Base-by-base conservation (phyloP, 2,329 filamentous ascomycete species). In the Exophiala oligosperma region DNA sequence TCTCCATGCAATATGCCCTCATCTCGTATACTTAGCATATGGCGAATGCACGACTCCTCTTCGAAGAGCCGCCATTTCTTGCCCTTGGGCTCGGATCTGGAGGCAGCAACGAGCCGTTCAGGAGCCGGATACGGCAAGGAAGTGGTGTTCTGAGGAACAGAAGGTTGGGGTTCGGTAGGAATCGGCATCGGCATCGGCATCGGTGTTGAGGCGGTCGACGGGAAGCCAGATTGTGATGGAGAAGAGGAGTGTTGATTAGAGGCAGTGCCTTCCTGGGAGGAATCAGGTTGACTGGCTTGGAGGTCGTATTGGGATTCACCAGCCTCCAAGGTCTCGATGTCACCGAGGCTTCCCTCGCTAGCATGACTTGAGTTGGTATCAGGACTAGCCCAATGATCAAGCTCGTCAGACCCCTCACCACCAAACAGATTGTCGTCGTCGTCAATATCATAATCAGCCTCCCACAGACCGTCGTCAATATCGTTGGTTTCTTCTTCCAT, bases 31-130 rank as follows among this genome's bases (percentile, higher is more conserved):
- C 54, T 49, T 17, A 62, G 49, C 64, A 66, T 65, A 37, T 63
- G 62, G n/a, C 49, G 37, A 50, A 64, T 64, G 43, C 57, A 57
- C n/a, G 61, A 50, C 43, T 63, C 62, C 51, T 64, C 56, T 37
- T 66, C 64, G 38, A 53, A 63, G 43, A 61, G 37, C 2, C 52
- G 54, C 57, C 60, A 66, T 32, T 49, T 48, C 41, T 56, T 56
- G 32, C 51, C 48, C 9, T 38, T 28, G 8, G 40, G 53, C 21
- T 56, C 11, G 5, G 43, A 24, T 24, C 32, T 49, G 24, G 60
- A 63, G 21, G 52, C 58, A 14, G 32, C 38, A 41, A 63, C 49
- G 43, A 64, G 49, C 28, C 52, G 12, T 9, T 21, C 29, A 29
- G 64, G 60, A 5, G 64, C 62, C 7, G 64, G 62, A 28, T 60